Evolutionary conservation across 129 eudicot species (phyloP), one percentile per base, ranked within the genome.

Genomic region (Pulicaria dysenterica): DNA sequence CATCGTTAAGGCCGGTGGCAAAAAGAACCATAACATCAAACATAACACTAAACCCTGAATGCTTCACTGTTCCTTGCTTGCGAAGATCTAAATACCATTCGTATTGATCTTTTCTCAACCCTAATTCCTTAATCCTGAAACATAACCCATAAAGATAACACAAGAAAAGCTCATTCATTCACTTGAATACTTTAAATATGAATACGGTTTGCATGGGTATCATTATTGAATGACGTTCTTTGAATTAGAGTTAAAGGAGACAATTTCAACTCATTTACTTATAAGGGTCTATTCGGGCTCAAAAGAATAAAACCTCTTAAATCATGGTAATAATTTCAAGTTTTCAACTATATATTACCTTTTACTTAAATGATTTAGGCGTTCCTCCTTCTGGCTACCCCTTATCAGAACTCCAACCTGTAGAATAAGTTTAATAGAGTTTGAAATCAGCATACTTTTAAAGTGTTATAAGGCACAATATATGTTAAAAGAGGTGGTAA

Each of bases 321-420:
- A 24, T 24, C 31, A 24, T 24, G 31, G 31, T 24, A 7, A 39
- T n/a, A 14, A 19, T n/a, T n/a, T n/a, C n/a, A n/a, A n/a, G n/a
- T n/a, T n/a, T n/a, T n/a, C n/a, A n/a, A n/a, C n/a, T n/a, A n/a
- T n/a, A 38, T 36, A 41, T 77, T 87, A 90, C 97, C 98, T 90
- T 67, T 87, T 57, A 46, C 58, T 83, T 55, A 94, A 64, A 13
- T 79, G 71, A 59, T 79, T 55, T 0, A 83, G 51, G 58, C 98
- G 93, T 60, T 94, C 98, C 81, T 94, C 98, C 48, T 81, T 94
- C 78, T 94, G 97, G 88, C 97, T 87, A 15, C 97, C 97, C 82
- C 89, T 83, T 46, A 94, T 84, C 74, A 94, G 58, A 66, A 88
- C 78, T 57, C 98, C 98, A 36, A 81, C 92, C 98, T 93, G 84